Percentiles rank a stretch among this genome's conserved stretches.
Evolutionary conservation across 345 rosid genomes (phyloP).

Genomic region (Cardiospermum halicacabum): DNA sequence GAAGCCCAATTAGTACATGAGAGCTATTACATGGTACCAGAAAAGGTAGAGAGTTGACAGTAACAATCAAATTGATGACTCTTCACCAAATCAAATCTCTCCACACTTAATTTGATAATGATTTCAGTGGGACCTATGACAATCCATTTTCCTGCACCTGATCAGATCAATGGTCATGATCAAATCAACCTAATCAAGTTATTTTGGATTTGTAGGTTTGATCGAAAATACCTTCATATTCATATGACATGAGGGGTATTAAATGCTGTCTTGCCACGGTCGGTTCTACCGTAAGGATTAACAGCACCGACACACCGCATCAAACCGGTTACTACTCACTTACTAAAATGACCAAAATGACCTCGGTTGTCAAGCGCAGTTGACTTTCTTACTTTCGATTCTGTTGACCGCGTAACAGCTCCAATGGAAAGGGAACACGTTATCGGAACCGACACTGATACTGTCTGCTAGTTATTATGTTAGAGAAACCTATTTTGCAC

Average conservation of each 20-base stretch:
- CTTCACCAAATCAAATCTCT: background rate
- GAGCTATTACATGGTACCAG: no score
- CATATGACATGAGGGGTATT: no score
- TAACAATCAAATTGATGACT: background rate
- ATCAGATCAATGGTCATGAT: background rate
- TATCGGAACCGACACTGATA: background rate
- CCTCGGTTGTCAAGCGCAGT: background rate
- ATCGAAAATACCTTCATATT: no score
- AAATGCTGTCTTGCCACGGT: background rate
- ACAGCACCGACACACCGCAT: slow-evolving; percentile 20
- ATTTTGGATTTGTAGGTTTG: no score
- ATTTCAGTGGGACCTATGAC: background rate
- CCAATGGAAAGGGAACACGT: background rate
- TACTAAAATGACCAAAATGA: background rate
- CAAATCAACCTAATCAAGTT: background rate
- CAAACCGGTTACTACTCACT: slow-evolving; percentile 15
- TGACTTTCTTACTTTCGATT: background rate
- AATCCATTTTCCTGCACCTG: background rate
- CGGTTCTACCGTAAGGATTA: background rate
- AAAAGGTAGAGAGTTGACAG: background rate
- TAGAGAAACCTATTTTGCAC: no score
- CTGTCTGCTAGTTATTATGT: background rate
- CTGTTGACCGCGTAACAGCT: background rate
- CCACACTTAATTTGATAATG: background rate
- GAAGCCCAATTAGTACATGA: no score